A percentile compares a stretch with the other conserved stretches of the same genome.
Conservation (phyloP, 495 filamentous ascomycete species). For the Aspergillus homomorphus region DNA sequence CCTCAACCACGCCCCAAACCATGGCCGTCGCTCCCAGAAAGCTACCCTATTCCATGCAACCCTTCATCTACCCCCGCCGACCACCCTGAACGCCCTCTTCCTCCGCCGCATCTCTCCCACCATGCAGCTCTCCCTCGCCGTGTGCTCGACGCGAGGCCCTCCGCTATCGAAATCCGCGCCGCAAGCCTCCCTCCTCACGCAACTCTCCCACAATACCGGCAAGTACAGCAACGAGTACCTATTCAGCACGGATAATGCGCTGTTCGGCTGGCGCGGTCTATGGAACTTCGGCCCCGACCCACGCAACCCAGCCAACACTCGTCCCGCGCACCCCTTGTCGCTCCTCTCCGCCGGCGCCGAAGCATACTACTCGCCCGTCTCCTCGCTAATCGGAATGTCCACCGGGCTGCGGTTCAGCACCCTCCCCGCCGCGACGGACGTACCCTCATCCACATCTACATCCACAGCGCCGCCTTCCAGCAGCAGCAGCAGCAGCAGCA, state of each 20-base stretch:
- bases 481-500: background rate
- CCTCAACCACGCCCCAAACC: conserved; percentile 12
- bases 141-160: conserved; percentile 68
- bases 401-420: conserved; percentile 86
- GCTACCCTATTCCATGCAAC: conserved; percentile 82
- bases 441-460: conserved; percentile 21
- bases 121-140: conserved; percentile 73
- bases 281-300: conserved; percentile 93
- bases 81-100: conserved; percentile 83
- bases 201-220: conserved; percentile 82
- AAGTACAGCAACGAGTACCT: conserved; percentile 89
- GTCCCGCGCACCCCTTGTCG: conserved; percentile 28
- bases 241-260: conserved; percentile 85
- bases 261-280: conserved; percentile 81
- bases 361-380: conserved; percentile 88
- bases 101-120: conserved; percentile 76
- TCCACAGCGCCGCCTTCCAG: conserved; percentile 18
- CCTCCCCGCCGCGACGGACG: conserved; percentile 75
- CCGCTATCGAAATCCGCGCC: conserved; percentile 44
- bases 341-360: conserved; percentile 82
- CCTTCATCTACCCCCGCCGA: conserved; percentile 74
- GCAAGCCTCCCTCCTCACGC: conserved; percentile 57
- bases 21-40: conserved; percentile 32
- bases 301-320: conserved; percentile 31
- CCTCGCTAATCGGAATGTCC: conserved; percentile 82